phyloP scores from a whole-genome alignment of 352 stramenopile species.

The Hyaloperonospora arabidopsidis region DNA sequence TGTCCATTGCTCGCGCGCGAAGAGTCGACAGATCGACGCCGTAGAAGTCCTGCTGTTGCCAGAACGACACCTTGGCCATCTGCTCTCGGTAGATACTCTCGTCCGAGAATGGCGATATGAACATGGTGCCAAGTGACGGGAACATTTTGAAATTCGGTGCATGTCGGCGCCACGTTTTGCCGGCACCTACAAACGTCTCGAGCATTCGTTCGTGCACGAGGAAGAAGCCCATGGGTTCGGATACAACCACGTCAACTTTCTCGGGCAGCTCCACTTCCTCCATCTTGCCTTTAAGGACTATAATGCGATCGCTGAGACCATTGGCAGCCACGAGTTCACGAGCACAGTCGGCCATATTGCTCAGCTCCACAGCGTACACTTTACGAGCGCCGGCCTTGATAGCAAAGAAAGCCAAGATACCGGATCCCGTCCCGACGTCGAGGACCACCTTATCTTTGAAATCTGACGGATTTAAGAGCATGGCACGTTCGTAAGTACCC shows the following conservation, averaged over 20 bases:
- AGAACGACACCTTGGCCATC: conserved; percentile 90
- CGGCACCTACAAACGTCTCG: conserved; percentile 92
- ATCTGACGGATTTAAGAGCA: conserved; percentile 92
- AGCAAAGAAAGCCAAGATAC: conserved; percentile 98
- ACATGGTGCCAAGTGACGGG: conserved; percentile 96
- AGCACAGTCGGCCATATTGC: conserved; percentile 96
- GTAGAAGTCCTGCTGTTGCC: conserved; percentile 94
- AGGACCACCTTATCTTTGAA: conserved; percentile 98
- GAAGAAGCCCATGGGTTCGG: conserved; percentile 99
- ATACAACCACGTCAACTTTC: conserved; percentile 98
- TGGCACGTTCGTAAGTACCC: conserved; percentile 96
- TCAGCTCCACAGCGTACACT: conserved; percentile 93
- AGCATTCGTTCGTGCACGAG: conserved; percentile 99
- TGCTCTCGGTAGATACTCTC: conserved; percentile 91
- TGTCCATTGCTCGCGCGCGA: conserved; percentile 90
- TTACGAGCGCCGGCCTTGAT: conserved; percentile 94
- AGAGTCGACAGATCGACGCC: conserved; percentile 93
- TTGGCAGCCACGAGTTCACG: conserved; percentile 91
- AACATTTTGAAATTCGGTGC: conserved; percentile 88
- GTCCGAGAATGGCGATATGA: conserved; percentile 91
- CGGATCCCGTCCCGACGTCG: conserved; percentile 97
- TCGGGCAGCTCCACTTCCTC: conserved; percentile 95
- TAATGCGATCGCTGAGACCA: conserved; percentile 91
- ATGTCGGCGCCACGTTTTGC: conserved; percentile 92
- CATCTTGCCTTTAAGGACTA: conserved; percentile 95